Conservation (phyloP, 495 filamentous ascomycete genomes). For the Aspergillus kassunensis region DNA sequence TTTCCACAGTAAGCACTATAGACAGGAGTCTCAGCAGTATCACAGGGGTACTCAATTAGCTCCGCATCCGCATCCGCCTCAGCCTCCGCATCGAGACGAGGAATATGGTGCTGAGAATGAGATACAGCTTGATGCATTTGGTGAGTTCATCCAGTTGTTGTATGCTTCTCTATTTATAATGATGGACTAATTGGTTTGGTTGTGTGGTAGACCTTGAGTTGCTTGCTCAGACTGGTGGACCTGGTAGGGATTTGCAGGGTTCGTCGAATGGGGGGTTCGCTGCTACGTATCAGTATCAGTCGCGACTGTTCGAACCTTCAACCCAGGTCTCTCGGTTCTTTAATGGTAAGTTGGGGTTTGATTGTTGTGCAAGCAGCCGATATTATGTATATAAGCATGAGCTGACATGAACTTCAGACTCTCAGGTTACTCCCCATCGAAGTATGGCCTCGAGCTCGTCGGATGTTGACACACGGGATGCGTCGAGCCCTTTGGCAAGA, state of each 20-base stretch:
- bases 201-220: constrained; percentile 45
- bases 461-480: constrained; percentile 18
- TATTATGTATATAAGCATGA: not conserved
- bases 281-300: not conserved
- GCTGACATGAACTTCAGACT: constrained; percentile 18
- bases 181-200: too few relatives aligned
- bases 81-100: constrained; percentile 9
- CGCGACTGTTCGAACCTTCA: not conserved
- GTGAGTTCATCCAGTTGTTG: too few relatives aligned
- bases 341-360: constrained; percentile 20
- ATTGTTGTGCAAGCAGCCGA: not conserved
- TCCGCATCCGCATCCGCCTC: too few relatives aligned
- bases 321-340: constrained; percentile 30
- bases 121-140: constrained; percentile 46
- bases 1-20: constrained; percentile 5
- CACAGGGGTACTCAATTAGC: not conserved
- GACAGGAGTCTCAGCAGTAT: not conserved
- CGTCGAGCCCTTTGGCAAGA: constrained; percentile 31
- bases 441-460: constrained; percentile 27
- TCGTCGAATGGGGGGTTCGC: not conserved
- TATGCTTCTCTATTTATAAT: too few relatives aligned
- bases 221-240: constrained; percentile 28
- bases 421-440: constrained; percentile 23
- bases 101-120: constrained; percentile 16
- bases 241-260: not conserved